Conservation (phyloP, 345 rosid species). For the Camelina neglecta region DNA sequence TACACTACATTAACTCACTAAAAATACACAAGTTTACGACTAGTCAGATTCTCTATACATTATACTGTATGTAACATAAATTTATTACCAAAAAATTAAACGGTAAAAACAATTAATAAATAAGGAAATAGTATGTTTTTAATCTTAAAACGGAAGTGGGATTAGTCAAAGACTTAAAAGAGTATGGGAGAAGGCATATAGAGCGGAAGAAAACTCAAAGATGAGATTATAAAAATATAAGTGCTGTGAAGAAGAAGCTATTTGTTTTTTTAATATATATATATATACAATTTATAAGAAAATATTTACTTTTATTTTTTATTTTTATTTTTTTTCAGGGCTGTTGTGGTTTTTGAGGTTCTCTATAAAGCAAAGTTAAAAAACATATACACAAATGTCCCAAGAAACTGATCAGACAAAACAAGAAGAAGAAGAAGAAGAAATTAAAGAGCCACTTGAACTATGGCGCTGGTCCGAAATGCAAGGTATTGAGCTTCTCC, state of each 20-base stretch:
- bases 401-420: conserved; percentile 55
- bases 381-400: conserved; percentile 73
- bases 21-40: background rate
- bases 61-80: no score
- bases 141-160: conserved; percentile 19
- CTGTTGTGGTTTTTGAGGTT: conserved; percentile 44
- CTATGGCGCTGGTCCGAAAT: conserved; percentile 98
- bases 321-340: conserved; percentile 21
- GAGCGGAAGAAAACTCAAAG: conserved; percentile 41
- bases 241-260: conserved; percentile 47
- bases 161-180: conserved; percentile 1
- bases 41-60: background rate
- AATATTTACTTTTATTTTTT: background rate
- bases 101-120: background rate
- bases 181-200: conserved; percentile 43
- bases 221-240: conserved; percentile 29
- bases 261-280: background rate
- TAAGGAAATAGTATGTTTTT: background rate
- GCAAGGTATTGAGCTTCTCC: conserved; percentile 94
- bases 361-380: conserved; percentile 49
- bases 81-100: background rate
- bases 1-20: background rate
- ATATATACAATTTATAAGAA: background rate
- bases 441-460: conserved; percentile 67
- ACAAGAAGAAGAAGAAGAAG: conserved; percentile 57